phyloP scores from a whole-genome alignment of 2,329 filamentous ascomycete genomes.

The Penicillium sclerotigenum region DNA sequence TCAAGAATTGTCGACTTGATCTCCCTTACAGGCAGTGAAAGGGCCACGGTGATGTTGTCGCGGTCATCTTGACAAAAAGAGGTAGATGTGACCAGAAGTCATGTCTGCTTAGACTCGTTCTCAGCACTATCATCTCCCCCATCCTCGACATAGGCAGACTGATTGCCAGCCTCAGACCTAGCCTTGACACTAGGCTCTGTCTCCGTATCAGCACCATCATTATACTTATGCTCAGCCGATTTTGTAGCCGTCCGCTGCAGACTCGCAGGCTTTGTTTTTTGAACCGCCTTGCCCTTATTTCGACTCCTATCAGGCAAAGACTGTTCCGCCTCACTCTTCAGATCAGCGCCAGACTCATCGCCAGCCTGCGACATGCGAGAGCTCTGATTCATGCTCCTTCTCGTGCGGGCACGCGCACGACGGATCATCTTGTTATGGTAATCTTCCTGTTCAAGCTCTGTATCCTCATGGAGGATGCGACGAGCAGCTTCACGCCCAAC shows the following conservation, averaged over 20 bases:
- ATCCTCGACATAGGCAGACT: slow-evolving; percentile 15
- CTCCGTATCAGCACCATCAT: slow-evolving; percentile 17
- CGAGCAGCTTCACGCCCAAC: slow-evolving; percentile 40
- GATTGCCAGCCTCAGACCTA: slow-evolving; percentile 8
- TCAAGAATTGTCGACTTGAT: not conserved
- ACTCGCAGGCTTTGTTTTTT: slow-evolving; percentile 7
- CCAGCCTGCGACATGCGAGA: slow-evolving; percentile 13
- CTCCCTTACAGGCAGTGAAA: not conserved
- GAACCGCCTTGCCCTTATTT: slow-evolving; percentile 24
- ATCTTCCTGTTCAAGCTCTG: slow-evolving; percentile 32
- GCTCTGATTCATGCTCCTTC: slow-evolving; percentile 5
- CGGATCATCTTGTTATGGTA: slow-evolving; percentile 37
- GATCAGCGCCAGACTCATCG: slow-evolving; percentile 28
- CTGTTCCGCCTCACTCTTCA: slow-evolving; percentile 23
- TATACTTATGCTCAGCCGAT: slow-evolving; percentile 1
- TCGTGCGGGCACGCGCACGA: slow-evolving; percentile 20
- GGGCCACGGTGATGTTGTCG: too few relatives aligned
- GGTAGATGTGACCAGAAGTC: not conserved
- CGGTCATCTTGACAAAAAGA: not conserved
- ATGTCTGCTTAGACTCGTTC: not conserved
- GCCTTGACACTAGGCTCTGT: slow-evolving; percentile 13
- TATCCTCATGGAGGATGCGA: slow-evolving; percentile 41
- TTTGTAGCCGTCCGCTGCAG: not conserved
- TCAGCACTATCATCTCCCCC: slow-evolving; percentile 2
- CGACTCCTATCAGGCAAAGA: slow-evolving; percentile 8